Evolutionary conservation across 2,329 filamentous ascomycete genomes (phyloP).

Genomic region (Davidsoniella eucalypti): DNA sequence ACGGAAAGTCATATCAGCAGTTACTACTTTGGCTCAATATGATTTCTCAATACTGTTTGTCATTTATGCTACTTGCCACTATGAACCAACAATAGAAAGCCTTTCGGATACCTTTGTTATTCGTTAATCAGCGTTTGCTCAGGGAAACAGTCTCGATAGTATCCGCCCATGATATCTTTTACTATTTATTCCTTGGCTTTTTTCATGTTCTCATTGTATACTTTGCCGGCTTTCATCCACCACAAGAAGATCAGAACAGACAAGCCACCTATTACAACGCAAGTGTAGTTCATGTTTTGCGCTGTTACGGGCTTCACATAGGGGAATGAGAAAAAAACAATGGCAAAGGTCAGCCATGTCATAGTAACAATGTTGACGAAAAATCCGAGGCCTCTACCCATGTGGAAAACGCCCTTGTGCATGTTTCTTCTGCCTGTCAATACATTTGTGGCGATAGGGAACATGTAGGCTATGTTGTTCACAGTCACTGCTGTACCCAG

Average conservation of each 20-base stretch:
- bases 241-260: conserved; percentile 23
- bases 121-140: too few relatives aligned
- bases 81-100: too few relatives aligned
- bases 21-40: too few relatives aligned
- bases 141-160: too few relatives aligned
- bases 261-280: conserved; percentile 26
- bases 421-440: conserved; percentile 24
- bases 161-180: neutral
- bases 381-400: conserved; percentile 20
- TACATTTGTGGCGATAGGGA: conserved; percentile 29
- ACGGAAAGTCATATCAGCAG: too few relatives aligned
- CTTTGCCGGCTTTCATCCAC: conserved; percentile 27
- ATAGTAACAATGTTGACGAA: conserved; percentile 23
- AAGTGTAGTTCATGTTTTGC: conserved; percentile 28
- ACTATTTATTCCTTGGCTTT: conserved; percentile 19
- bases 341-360: conserved; percentile 24
- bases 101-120: too few relatives aligned
- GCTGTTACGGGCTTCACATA: conserved; percentile 23
- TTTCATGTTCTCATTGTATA: conserved; percentile 23
- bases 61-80: too few relatives aligned
- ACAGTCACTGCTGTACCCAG: conserved; percentile 24
- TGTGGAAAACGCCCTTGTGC: conserved; percentile 24
- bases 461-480: conserved; percentile 28
- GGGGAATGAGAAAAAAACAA: conserved; percentile 29
- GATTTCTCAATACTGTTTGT: too few relatives aligned